Evolutionary conservation across 345 rosid genomes (phyloP).

Genomic region (Turritis glabra): DNA sequence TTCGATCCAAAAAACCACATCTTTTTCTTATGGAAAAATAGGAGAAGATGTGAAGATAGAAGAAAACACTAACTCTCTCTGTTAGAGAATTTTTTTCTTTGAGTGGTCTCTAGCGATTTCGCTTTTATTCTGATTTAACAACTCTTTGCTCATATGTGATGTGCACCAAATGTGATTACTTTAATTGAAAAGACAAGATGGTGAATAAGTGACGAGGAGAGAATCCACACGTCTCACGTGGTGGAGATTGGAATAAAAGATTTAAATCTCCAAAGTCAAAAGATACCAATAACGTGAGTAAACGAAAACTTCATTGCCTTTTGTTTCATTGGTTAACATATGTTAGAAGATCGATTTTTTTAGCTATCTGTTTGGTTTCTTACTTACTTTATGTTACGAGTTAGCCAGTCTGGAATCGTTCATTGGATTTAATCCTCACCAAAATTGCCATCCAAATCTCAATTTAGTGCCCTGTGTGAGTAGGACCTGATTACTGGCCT

Average conservation of each 20-base stretch:
- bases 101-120: constrained; percentile 1
- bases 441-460: neutral
- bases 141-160: constrained; percentile 4
- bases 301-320: too few species aligned
- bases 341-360: too few species aligned
- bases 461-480: neutral
- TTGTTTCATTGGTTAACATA: too few species aligned
- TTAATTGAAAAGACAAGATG: neutral
- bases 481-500: neutral
- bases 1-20: constrained; percentile 38
- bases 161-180: neutral
- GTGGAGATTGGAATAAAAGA: neutral
- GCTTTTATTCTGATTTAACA: neutral
- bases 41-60: neutral
- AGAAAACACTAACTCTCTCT: neutral
- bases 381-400: too few species aligned
- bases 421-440: too few species aligned
- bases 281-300: neutral
- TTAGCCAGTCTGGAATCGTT: too few species aligned
- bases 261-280: neutral
- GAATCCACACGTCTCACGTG: neutral
- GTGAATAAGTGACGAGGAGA: neutral
- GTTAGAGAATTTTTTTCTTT: neutral
- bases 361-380: too few species aligned
- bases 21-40: too few species aligned